phyloP scores from a whole-genome alignment of 1,284 basidiomycete genomes.

The Nidula niveotomentosa region DNA sequence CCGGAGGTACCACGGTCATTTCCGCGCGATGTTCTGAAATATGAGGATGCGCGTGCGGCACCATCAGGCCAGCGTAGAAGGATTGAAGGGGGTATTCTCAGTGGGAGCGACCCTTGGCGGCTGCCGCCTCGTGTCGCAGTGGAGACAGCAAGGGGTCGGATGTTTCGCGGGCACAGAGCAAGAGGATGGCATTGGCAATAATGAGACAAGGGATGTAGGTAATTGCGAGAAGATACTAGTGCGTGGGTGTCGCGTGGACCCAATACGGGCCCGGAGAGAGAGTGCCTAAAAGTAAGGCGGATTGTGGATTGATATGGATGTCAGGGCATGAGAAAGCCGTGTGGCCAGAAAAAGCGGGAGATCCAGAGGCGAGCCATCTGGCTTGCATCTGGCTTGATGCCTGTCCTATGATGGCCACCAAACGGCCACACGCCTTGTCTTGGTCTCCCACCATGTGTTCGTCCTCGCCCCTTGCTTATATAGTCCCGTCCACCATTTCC shows the following conservation, averaged over 20 bases:
- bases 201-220: too few relatives aligned
- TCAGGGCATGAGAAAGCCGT: slow-evolving; percentile 25
- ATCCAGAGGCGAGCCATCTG: slow-evolving; percentile 6
- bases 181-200: background rate
- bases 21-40: slow-evolving; percentile 9
- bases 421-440: slow-evolving; percentile 21
- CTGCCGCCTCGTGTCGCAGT: background rate
- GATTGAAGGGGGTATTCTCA: background rate
- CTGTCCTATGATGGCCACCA: too few relatives aligned
- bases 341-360: slow-evolving; percentile 4
- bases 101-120: background rate
- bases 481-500: slow-evolving; percentile 28
- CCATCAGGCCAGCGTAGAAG: slow-evolving; percentile 2
- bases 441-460: slow-evolving; percentile 38
- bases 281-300: background rate
- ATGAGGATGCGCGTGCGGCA: background rate
- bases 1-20: slow-evolving; percentile 33
- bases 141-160: too few relatives aligned
- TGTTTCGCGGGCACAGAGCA: too few relatives aligned
- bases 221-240: too few relatives aligned
- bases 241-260: too few relatives aligned
- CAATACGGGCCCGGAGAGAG: too few relatives aligned
- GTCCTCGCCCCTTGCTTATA: slow-evolving; percentile 35
- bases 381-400: background rate
- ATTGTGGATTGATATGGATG: slow-evolving; percentile 20